Evolutionary conservation across 129 eudicot genomes (phyloP), one percentile per base, ranked within the genome.

Genomic region (Centaurea solstitialis): DNA sequence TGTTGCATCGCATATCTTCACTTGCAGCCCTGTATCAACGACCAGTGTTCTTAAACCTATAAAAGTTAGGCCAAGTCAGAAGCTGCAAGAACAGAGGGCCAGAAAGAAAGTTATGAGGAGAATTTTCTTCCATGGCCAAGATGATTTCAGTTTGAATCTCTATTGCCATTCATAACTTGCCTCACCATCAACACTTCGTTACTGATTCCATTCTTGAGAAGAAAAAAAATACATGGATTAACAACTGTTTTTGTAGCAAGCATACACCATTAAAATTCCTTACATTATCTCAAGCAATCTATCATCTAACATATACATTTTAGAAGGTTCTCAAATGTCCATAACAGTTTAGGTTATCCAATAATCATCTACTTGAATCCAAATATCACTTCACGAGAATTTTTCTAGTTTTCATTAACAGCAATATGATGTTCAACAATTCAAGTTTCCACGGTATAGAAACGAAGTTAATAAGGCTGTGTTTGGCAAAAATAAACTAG

Each of bases 361-460:
- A 12, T 12, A 12, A 50, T 50, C 61, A 50, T 50, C 61, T 50
- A 50, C 24, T 18, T 61, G 23, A 18, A n/a, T n/a, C n/a, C n/a
- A n/a, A n/a, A n/a, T n/a, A n/a, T n/a, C n/a, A n/a, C n/a, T n/a
- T n/a, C n/a, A n/a, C n/a, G n/a, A n/a, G n/a, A n/a, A n/a, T n/a
- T n/a, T n/a, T n/a, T 61, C 10, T n/a, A 61, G 11, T 50, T 50
- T 68, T 53, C 40, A 79, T 10, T 10, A 59, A n/a, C 18, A 5
- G 5, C 62, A 72, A 59, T 80, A 30, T 38, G 64, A 47, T 13
- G 9, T 37, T 53, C 15, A 61, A 61, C 66, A 62, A 35, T 59
- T 78, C 15, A 68, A 61, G 13, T 18, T 65, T 64, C 23, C 61
- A 62, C 64, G 72, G 23, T 40, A 77, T 67, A 64, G 23, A 65